Evolutionary conservation across 2,329 filamentous ascomycete species (phyloP), one percentile per base, ranked within the genome.

Genomic region (Pyricularia sp.): DNA sequence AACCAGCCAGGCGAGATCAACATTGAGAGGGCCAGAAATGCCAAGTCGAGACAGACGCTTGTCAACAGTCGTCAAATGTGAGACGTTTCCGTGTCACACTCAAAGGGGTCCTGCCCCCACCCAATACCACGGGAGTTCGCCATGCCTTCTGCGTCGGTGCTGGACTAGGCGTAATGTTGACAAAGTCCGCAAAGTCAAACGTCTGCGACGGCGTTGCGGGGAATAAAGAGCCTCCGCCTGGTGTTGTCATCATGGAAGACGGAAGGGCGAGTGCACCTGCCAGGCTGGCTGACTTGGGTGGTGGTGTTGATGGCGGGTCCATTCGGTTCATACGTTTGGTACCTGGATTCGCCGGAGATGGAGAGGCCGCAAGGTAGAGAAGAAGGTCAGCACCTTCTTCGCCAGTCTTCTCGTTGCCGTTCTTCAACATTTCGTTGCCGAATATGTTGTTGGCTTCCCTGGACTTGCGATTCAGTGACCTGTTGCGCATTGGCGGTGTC

Each of bases 111-210:
- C 80, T 81, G 64, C 77, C 74, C 22, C 77, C 73, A 1, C 67
- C 67, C 8, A 68, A 59, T 33, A 81, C 79, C 12, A 85, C 75
- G 12, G 91, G 92, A 0, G 92, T 96, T 74, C 89, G 91, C 90
- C 92, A 97, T 10, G 87, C 84, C 70, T 87, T 91, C 78, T 97
- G 94, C 33, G 91, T 93, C 16, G 62, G 62, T 30, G 91, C 94
- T 24, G 94, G 94, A 72, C 91, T 96, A 0, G 94, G 94, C 7
- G 94, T 96, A 74, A 97, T 93, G 77, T 97, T 97, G 73, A 97
- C 88, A 76, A 96, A 99, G 73, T 99, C 94, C 64, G 92, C 86
- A 77, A 97, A 96, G 78, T 97, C 96, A 76, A 97, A 96, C 62
- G 76, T 78, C 72, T 93, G 89, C 19, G 88, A 88, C 0, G 93